Evolutionary conservation across 1,284 basidiomycete species (phyloP).

Genomic region (Inonotus hispidus): DNA sequence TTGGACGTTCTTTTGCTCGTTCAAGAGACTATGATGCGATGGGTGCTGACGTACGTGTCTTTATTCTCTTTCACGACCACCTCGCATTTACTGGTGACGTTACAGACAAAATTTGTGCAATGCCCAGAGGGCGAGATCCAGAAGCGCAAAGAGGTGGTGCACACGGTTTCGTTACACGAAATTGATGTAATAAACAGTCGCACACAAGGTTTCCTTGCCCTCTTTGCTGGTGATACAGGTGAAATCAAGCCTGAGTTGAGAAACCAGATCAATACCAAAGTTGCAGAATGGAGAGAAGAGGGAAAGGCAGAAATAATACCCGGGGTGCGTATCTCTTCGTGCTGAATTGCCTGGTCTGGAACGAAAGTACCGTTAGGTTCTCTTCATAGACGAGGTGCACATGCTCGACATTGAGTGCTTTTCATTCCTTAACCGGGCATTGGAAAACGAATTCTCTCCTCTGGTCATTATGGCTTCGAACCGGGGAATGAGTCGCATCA

Average conservation of each 20-base stretch:
- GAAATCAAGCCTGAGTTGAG: conserved; percentile 98
- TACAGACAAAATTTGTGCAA: conserved; percentile 93
- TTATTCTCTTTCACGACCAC: conserved; percentile 1
- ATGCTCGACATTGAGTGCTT: conserved; percentile 99
- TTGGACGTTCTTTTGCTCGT: conserved; percentile 92
- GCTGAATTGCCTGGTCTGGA: conserved; percentile 13
- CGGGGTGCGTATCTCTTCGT: conserved; percentile 57
- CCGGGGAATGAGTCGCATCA: conserved; percentile 89
- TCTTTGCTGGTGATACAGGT: conserved; percentile 89
- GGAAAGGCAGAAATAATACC: conserved; percentile 98
- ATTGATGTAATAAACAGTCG: conserved; percentile 99
- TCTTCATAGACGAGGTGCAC: conserved; percentile 95
- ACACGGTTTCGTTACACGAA: conserved; percentile 96
- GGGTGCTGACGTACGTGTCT: conserved; percentile 83
- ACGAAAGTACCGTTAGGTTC: conserved; percentile 46
- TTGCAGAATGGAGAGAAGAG: conserved; percentile 97
- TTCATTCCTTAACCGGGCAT: conserved; percentile 94
- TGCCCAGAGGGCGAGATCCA: conserved; percentile 98
- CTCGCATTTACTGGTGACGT: neutral
- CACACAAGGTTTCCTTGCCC: conserved; percentile 84
- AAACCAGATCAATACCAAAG: conserved; percentile 95
- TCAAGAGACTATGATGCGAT: conserved; percentile 98
- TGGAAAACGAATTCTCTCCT: conserved; percentile 91
- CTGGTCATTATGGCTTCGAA: conserved; percentile 99
- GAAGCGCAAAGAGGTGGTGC: conserved; percentile 93